These are phyloP conservation scores for Castanospermum australe DNA, from an alignment of 306 rosid genomes.

Conservation along the genomic window DNA sequence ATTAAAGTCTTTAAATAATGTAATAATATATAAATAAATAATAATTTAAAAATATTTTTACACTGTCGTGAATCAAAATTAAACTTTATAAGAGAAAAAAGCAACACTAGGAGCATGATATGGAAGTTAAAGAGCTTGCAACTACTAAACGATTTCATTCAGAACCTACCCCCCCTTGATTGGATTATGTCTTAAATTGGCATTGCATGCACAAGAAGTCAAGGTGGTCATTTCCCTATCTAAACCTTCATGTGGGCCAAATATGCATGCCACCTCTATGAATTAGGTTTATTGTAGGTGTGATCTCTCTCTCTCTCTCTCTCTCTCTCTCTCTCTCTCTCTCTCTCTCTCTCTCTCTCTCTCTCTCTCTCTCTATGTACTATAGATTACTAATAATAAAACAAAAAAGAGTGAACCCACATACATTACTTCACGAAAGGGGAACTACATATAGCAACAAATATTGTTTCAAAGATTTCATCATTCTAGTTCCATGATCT, in stretches of 20 bases:
- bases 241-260: constrained; percentile 21
- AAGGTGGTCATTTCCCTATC: constrained; percentile 37
- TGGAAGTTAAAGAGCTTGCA: background rate
- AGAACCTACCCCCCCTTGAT: background rate
- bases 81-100: too few species aligned
- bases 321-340: background rate
- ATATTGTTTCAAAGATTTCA: background rate
- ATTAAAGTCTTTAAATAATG: too few species aligned
- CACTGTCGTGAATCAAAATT: too few species aligned
- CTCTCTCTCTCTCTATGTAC: background rate
- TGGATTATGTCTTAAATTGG: background rate
- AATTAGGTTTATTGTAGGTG: constrained; percentile 22
- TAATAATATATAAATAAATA: too few species aligned
- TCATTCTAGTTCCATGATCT: background rate
- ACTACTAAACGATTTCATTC: background rate
- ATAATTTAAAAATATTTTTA: too few species aligned
- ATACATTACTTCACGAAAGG: background rate
- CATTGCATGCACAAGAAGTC: constrained; percentile 25
- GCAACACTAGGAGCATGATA: background rate
- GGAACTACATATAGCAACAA: background rate
- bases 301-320: background rate
- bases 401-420: background rate
- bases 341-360: background rate
- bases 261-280: background rate
- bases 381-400: background rate